These are phyloP conservation scores for Kodamaea neixiangensis DNA, from an alignment of 805 yeast genomes.

Conservation along the genomic window DNA sequence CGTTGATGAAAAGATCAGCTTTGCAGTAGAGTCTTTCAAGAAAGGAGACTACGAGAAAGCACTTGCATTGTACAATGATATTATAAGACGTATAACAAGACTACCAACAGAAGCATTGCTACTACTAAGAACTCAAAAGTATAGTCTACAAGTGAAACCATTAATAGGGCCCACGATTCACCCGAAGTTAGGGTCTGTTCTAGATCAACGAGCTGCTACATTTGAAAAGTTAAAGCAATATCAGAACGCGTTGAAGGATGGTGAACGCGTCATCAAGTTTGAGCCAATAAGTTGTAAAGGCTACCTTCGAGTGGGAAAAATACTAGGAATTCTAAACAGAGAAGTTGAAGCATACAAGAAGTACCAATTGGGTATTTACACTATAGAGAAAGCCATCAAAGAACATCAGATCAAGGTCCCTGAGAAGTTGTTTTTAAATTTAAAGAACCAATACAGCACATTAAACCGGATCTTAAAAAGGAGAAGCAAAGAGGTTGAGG, in stretches of 20 bases:
- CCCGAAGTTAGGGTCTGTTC: slow-evolving; percentile 35
- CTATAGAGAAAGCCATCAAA: slow-evolving; percentile 33
- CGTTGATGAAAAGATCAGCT: neutral
- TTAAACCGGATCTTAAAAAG: slow-evolving; percentile 26
- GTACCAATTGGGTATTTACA: slow-evolving; percentile 38
- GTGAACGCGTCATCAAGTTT: slow-evolving; percentile 28
- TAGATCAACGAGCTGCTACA: slow-evolving; percentile 54
- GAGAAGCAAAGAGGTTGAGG: slow-evolving; percentile 1
- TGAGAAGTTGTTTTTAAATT: slow-evolving; percentile 27
- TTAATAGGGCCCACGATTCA: slow-evolving; percentile 21
- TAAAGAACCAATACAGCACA: slow-evolving; percentile 24
- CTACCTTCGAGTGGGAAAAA: slow-evolving; percentile 46
- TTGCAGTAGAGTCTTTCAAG: slow-evolving; percentile 31
- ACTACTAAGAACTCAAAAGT: neutral
- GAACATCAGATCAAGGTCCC: slow-evolving; percentile 32
- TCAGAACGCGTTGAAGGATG: slow-evolving; percentile 39
- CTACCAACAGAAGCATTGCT: slow-evolving; percentile 12
- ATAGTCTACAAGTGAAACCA: neutral
- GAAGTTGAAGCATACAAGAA: slow-evolving; percentile 37
- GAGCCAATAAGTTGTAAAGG: slow-evolving; percentile 54
- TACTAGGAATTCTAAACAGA: slow-evolving; percentile 25
- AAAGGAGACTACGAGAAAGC: slow-evolving; percentile 30
- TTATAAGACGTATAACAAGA: slow-evolving; percentile 21
- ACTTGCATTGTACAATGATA: slow-evolving; percentile 26
- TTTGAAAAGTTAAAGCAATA: slow-evolving; percentile 40